Base-by-base conservation (phyloP, 306 rosid genomes). In the Malus asiatica region DNA sequence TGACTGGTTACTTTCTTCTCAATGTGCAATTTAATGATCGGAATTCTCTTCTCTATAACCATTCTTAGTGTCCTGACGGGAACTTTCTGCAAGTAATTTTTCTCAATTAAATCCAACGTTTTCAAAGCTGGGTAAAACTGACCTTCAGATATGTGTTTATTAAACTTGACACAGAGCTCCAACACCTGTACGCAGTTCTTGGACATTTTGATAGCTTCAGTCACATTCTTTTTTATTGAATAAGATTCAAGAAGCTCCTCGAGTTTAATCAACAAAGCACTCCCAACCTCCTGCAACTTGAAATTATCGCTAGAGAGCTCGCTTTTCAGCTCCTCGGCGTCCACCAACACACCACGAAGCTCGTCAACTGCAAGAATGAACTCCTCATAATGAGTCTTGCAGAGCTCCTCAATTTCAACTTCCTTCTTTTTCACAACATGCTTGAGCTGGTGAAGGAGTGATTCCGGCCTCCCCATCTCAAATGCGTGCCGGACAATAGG, bases 331-430 rank as follows among this genome's bases (percentile, higher is more conserved):
- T 95, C 97, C 79, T 95, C 99, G 1, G 99, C 99, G 71, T 92
- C 99, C 57, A 92, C 97, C 76, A 95, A 74, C 77, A 95, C 93
- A 0, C 97, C 97, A 2, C 97, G 91, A 76, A 95, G 97, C 80
- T 95, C 99, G 23, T 95, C 97, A n/a, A 95, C 99, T 0, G 99
- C 99, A 19, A 81, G 87, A 72, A 95, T 95, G 87, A 95, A 95
- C 82, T 95, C 97, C 88, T 95, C 99, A 27, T 95, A 95, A 74
- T 95, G 97, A 3, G 92, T 95, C 89, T 95, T 95, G 87, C 99
- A 95, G 80, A 95, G 90, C n/a, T 89, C 97, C 86, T 95, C 99
- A 9, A 95, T 95, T 71, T 90, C 97, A 15, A 84, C 91, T 84
- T 92, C 99, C 65, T 89, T 90, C 85, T 92, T 95, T 84, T 78